Conservation (phyloP, 2,329 filamentous ascomycete species). For the Chaetomium globosum region DNA sequence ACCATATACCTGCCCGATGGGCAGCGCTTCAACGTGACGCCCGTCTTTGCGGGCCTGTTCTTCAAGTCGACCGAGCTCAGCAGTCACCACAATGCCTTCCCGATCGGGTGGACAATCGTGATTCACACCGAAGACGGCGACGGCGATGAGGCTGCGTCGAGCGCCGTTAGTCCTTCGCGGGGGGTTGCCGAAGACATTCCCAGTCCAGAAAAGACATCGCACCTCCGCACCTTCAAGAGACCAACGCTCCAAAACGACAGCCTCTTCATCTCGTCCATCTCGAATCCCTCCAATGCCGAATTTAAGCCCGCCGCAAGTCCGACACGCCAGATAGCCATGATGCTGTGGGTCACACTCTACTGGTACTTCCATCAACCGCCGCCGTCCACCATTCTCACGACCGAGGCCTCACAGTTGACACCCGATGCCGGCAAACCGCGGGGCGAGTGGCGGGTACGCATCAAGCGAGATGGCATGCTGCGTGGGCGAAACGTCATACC, state of each 20-base stretch:
- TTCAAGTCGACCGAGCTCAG: constrained; percentile 83
- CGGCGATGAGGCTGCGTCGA: constrained; percentile 10
- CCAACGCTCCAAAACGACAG: constrained; percentile 80
- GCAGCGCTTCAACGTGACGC: constrained; percentile 76
- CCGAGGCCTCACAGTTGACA: constrained; percentile 64
- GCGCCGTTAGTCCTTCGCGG: neutral
- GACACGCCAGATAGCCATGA: constrained; percentile 90
- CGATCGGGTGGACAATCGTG: constrained; percentile 87
- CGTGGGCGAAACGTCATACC: constrained; percentile 79
- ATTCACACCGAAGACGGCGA: constrained; percentile 66
- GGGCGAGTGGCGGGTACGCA: constrained; percentile 83
- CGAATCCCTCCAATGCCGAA: constrained; percentile 76
- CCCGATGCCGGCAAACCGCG: constrained; percentile 71
- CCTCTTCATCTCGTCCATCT: constrained; percentile 90
- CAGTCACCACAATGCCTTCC: constrained; percentile 69
- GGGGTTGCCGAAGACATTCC: constrained; percentile 18
- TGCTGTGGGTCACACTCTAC: constrained; percentile 91
- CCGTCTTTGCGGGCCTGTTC: constrained; percentile 87
- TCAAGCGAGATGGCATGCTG: constrained; percentile 86
- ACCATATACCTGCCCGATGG: constrained; percentile 81
- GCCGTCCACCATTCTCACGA: constrained; percentile 66
- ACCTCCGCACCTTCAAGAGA: constrained; percentile 66
- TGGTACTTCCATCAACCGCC: constrained; percentile 95
- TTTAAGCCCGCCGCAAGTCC: constrained; percentile 79
- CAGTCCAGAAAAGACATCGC: constrained; percentile 38